These are phyloP conservation scores for Karstenula rhodostoma DNA, from an alignment of 2,329 filamentous ascomycete species.

Conservation along the genomic window DNA sequence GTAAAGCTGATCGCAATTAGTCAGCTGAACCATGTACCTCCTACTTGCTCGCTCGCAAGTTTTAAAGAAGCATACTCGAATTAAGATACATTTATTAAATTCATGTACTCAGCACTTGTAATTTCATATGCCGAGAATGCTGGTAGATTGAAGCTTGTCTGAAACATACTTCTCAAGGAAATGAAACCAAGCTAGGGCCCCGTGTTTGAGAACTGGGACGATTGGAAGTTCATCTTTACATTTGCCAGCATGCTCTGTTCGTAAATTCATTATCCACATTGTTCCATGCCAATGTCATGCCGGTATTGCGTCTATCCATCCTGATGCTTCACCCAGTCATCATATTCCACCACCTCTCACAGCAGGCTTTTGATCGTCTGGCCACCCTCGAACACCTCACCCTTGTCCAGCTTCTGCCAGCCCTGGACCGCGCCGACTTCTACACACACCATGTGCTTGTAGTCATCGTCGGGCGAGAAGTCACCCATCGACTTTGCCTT, in stretches of 20 bases:
- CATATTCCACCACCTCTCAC: conserved; percentile 19
- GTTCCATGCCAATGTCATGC: background rate
- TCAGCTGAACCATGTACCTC: background rate
- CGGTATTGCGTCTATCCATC: conserved; percentile 7
- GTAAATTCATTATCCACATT: conserved; percentile 11
- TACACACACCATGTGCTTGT: conserved; percentile 92
- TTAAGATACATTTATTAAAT: background rate
- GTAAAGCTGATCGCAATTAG: background rate
- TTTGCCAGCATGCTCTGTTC: conserved; percentile 1
- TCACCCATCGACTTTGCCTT: conserved; percentile 84
- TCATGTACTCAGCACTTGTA: background rate
- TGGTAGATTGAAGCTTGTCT: background rate
- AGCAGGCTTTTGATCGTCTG: conserved; percentile 62
- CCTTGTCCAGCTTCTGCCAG: conserved; percentile 86
- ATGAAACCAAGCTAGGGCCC: background rate
- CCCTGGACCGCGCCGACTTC: conserved; percentile 85
- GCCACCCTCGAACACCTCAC: conserved; percentile 72
- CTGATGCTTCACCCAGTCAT: background rate
- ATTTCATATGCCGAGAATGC: background rate
- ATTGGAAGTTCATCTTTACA: conserved; percentile 3
- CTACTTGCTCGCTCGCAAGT: background rate
- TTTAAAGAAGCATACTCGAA: background rate
- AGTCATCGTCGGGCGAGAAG: conserved; percentile 88
- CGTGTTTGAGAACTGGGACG: background rate
- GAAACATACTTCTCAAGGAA: background rate